A percentile compares a stretch with the other conserved stretches of the same genome.
Evolutionary conservation across 306 rosid genomes (phyloP).

Genomic region (Herpetospermum pedunculosum): DNA sequence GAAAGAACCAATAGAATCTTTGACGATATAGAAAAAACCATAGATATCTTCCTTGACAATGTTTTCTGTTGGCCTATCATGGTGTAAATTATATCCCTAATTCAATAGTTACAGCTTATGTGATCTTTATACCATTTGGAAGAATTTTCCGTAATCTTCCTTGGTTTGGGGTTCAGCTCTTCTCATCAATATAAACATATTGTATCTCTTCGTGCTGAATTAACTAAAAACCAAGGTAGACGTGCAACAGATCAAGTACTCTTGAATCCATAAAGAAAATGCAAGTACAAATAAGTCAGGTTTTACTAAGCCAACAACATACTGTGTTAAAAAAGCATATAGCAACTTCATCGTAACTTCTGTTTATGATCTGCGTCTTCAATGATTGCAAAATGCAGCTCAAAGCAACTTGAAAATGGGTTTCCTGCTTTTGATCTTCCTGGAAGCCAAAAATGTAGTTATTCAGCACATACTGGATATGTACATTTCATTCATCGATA

Average conservation of each 20-base stretch:
- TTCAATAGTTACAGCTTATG: not conserved
- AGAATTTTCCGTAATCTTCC: not conserved
- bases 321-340: slow-evolving; percentile 90
- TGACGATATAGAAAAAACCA: not conserved
- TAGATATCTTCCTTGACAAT: not conserved
- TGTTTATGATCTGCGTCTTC: slow-evolving; percentile 61
- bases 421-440: slow-evolving; percentile 32
- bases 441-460: slow-evolving; percentile 16
- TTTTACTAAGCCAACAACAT: slow-evolving; percentile 11
- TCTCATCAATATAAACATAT: not conserved
- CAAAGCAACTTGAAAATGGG: slow-evolving; percentile 63
- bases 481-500: not conserved
- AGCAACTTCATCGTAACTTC: slow-evolving; percentile 71
- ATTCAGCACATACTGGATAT: not conserved
- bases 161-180: not conserved
- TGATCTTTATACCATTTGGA: not conserved
- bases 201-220: not conserved
- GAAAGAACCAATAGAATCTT: not conserved
- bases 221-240: not conserved
- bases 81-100: not conserved
- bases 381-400: slow-evolving; percentile 53
- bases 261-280: not conserved
- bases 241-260: not conserved
- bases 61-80: not conserved
- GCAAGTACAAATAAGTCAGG: not conserved